These are phyloP conservation scores for Waltergamsia citrina DNA, from an alignment of 2,329 filamentous ascomycete genomes.

Conservation along the genomic window DNA sequence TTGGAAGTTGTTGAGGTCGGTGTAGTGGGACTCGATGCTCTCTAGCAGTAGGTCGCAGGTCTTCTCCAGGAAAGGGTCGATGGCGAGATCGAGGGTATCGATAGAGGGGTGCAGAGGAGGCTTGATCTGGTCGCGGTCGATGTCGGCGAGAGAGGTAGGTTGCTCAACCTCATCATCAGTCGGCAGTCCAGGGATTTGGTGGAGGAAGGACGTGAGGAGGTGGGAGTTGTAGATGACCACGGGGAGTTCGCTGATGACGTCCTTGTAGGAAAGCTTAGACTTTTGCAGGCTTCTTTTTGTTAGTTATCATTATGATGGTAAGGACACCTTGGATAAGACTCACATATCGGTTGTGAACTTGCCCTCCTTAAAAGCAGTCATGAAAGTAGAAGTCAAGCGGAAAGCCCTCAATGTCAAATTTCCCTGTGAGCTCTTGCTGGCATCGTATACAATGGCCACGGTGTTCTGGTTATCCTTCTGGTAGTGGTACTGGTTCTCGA, in stretches of 20 bases:
- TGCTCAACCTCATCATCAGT: constrained; percentile 57
- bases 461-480: constrained; percentile 90
- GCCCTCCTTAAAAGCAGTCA: constrained; percentile 87
- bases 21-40: constrained; percentile 95
- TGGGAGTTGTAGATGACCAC: constrained; percentile 93
- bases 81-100: constrained; percentile 82
- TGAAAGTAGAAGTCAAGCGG: constrained; percentile 78
- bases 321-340: constrained; percentile 17
- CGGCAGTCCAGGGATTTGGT: constrained; percentile 71
- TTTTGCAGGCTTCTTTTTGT: constrained; percentile 67
- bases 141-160: constrained; percentile 69
- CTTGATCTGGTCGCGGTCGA: constrained; percentile 54
- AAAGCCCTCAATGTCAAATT: constrained; percentile 85
- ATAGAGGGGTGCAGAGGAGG: constrained; percentile 76
- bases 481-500: constrained; percentile 97
- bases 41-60: constrained; percentile 94
- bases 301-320: background rate
- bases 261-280: constrained; percentile 85
- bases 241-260: constrained; percentile 86
- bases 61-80: constrained; percentile 97
- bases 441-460: constrained; percentile 86
- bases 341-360: constrained; percentile 97
- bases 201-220: constrained; percentile 87
- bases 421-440: constrained; percentile 89
- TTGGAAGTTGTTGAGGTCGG: constrained; percentile 98